Evolutionary conservation across 176 grass and related monocot genomes (phyloP).

Genomic region (Zea mays): DNA sequence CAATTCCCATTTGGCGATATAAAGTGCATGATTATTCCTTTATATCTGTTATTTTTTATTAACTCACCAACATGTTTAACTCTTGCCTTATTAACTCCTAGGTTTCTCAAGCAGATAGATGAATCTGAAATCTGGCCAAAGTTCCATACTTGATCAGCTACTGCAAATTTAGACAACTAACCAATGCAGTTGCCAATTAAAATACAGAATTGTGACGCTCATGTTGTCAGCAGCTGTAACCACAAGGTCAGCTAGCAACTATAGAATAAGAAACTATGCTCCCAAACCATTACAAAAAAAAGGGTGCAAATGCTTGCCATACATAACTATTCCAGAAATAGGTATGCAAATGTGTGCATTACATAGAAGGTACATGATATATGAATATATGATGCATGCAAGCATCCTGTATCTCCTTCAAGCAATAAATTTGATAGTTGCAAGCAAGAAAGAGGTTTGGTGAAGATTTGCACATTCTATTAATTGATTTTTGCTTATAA

Average conservation of each 20-base stretch:
- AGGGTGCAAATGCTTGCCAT: background rate
- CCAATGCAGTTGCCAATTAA: background rate
- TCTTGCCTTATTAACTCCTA: background rate
- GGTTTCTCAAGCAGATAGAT: slow-evolving; percentile 4
- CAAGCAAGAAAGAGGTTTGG: background rate
- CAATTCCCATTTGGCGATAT: background rate
- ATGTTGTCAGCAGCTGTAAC: background rate
- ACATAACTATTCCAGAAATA: background rate
- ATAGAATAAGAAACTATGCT: background rate
- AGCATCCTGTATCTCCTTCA: background rate
- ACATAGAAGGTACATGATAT: background rate
- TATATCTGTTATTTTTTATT: slow-evolving; percentile 6
- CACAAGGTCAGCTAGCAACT: background rate
- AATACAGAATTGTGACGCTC: background rate
- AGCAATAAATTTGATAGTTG: background rate
- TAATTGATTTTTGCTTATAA: background rate
- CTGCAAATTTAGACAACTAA: background rate
- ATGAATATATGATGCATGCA: background rate
- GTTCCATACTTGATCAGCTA: background rate
- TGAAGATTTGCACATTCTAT: background rate
- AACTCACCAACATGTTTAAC: slow-evolving; percentile 4
- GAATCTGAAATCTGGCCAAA: background rate
- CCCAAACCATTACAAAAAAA: background rate
- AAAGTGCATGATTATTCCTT: background rate
- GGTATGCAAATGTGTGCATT: background rate